A percentile compares a stretch with the other conserved stretches of the same genome.
These are phyloP conservation scores for Boletus tylopilopsis DNA, from an alignment of 768 basidiomycete genomes.

Conservation along the genomic window DNA sequence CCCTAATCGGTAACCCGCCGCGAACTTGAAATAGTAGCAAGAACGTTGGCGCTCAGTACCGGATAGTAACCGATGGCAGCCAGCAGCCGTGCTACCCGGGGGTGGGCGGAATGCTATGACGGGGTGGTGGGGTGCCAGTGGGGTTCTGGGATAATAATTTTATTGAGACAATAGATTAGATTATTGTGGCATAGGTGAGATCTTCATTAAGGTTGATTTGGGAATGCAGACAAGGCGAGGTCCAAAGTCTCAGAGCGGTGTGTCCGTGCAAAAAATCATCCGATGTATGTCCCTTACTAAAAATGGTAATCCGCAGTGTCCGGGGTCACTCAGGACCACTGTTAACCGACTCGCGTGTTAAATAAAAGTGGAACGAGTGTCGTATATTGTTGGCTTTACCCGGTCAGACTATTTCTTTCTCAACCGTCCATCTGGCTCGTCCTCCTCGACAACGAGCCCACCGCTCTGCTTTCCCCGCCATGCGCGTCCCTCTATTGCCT, in stretches of 20 bases:
- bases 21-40: not conserved
- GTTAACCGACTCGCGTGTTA: slow-evolving; percentile 22
- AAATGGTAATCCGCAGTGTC: slow-evolving; percentile 15
- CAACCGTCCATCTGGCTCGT: not conserved
- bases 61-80: not conserved
- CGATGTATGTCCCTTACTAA: not conserved
- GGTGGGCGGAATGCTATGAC: too few species aligned
- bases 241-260: too few species aligned
- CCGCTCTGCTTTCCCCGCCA: slow-evolving; percentile 11
- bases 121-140: too few species aligned
- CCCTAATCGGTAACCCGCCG: not conserved
- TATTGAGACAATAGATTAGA: too few species aligned
- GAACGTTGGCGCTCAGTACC: slow-evolving; percentile 3
- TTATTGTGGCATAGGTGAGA: too few species aligned
- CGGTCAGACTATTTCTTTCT: not conserved
- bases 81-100: too few species aligned
- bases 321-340: slow-evolving; percentile 18
- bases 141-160: too few species aligned
- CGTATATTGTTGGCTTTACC: not conserved
- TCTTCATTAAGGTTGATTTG: too few species aligned
- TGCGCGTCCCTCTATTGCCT: slow-evolving; percentile 63
- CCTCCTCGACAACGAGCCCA: not conserved
- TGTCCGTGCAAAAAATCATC: too few species aligned
- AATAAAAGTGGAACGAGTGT: slow-evolving; percentile 31
- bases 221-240: too few species aligned